These are phyloP conservation scores for Talaromyces sp. DNA, from an alignment of 2,329 filamentous ascomycete genomes.

Conservation along the genomic window DNA sequence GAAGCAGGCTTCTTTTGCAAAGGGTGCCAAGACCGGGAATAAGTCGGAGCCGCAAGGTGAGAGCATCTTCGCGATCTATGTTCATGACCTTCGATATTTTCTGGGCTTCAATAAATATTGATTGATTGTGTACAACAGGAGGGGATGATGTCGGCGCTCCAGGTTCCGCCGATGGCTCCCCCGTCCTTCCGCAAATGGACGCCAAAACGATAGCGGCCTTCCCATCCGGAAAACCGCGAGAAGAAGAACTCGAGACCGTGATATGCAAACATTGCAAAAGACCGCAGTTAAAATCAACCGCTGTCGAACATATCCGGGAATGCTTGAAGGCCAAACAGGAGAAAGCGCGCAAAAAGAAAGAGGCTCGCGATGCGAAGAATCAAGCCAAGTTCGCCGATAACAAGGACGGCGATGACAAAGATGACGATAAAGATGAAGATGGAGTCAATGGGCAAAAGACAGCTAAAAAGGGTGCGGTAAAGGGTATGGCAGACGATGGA, in stretches of 20 bases:
- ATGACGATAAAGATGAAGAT: conserved; percentile 41
- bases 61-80: not conserved
- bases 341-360: conserved; percentile 71
- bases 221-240: conserved; percentile 71
- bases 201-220: conserved; percentile 74
- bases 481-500: conserved; percentile 51
- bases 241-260: conserved; percentile 72
- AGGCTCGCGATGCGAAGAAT: conserved; percentile 65
- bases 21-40: conserved; percentile 30
- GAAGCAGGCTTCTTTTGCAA: conserved; percentile 28
- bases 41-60: conserved; percentile 23
- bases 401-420: conserved; percentile 43
- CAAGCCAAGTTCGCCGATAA: conserved; percentile 51
- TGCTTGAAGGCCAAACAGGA: conserved; percentile 82
- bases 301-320: conserved; percentile 72
- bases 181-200: conserved; percentile 57
- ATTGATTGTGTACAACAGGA: conserved; percentile 5
- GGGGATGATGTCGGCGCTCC: conserved; percentile 24
- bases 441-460: conserved; percentile 57
- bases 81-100: not conserved
- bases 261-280: conserved; percentile 95
- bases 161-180: conserved; percentile 35
- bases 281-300: conserved; percentile 68
- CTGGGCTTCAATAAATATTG: not conserved
- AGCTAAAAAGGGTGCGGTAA: conserved; percentile 55